Percentiles rank a stretch among this genome's conserved stretches.
Evolutionary conservation across 345 rosid genomes (phyloP).

Genomic region (Leavenworthia alabamica): DNA sequence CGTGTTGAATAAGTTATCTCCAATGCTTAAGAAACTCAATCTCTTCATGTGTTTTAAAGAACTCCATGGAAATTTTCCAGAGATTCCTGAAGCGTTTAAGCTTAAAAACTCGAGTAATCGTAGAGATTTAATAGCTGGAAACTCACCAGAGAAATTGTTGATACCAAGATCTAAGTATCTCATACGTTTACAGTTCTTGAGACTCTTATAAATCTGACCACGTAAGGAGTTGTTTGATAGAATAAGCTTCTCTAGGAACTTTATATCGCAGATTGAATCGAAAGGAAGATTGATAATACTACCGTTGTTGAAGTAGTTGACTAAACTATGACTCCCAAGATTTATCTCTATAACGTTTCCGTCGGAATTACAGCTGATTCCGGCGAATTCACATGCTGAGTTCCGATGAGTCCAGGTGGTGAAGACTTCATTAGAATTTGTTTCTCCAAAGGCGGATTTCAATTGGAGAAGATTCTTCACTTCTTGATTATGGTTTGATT

Average conservation of each 20-base stretch:
- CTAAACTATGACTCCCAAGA: conserved; percentile 40
- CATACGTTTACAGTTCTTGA: conserved; percentile 46
- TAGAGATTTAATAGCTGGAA: conserved; percentile 54
- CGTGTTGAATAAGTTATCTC: conserved; percentile 55
- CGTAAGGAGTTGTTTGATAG: conserved; percentile 45
- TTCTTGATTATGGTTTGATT: conserved; percentile 31
- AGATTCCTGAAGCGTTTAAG: conserved; percentile 57
- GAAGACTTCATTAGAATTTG: conserved; percentile 35
- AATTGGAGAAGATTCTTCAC: conserved; percentile 37
- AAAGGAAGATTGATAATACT: conserved; percentile 37
- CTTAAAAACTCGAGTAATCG: conserved; percentile 38
- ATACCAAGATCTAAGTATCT: conserved; percentile 49
- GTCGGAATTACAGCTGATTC: conserved; percentile 43
- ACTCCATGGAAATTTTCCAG: conserved; percentile 66
- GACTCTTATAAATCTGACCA: conserved; percentile 33
- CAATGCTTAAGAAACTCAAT: conserved; percentile 59
- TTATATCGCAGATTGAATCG: conserved; percentile 44
- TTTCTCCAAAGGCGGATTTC: conserved; percentile 36
- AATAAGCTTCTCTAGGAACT: conserved; percentile 44
- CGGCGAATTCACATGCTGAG: conserved; percentile 41
- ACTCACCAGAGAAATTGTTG: conserved; percentile 54
- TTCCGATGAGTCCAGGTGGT: conserved; percentile 41
- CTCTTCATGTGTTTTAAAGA: conserved; percentile 46
- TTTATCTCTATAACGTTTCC: conserved; percentile 51
- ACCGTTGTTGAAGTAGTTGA: conserved; percentile 20